Base-by-base conservation (phyloP, 2,329 filamentous ascomycete species). In the Sarocladium oryzae region DNA sequence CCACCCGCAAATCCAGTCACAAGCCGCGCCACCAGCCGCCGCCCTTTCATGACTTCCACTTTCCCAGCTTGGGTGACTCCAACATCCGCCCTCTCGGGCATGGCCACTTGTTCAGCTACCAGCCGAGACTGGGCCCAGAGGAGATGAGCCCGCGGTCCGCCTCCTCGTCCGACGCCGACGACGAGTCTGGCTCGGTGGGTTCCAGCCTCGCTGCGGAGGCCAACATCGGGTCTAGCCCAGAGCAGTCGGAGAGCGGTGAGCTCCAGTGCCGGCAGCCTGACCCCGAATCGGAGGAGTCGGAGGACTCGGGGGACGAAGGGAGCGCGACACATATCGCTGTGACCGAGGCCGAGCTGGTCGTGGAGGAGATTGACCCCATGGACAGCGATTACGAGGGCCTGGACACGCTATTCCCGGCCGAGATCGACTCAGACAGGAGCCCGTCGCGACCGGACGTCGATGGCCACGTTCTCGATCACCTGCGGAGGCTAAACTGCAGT, bases 351-450 rank as follows among this genome's bases (percentile, higher is more conserved):
- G 32, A 24, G 20, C 13, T 77, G 33, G 59, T 64, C 10, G 65
- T 78, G 26, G 75, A 78, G 53, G 75, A 77, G 54, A 67, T 75
- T 51, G 72, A 71, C 49, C 66, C 68, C 2, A 69, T 69, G 68
- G 72, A 75, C 52, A 70, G 67, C 56, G 72, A 72, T 23, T 67
- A 66, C 36, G 72, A 74, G 4, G 67, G 67, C 16, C 60, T 69
- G 21, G 68, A 68, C 28, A 64, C 75, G 23, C 59, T 78, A 21
- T 65, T 61, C 9, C 76, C 76, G 0, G 65, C 68, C 11, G 67
- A 71, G 51, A 74, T 77, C 50, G 76, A 78, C 57, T 72, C 73
- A 13, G 68, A 69, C 43, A 65, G 66, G 20, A 73, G 71, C 54
- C 64, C 68, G 16, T 70, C 71, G 5, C 56, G 64, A n/a, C 58